Conservation (phyloP, 2,329 filamentous ascomycete species). For the Domatiomyces globalis region DNA sequence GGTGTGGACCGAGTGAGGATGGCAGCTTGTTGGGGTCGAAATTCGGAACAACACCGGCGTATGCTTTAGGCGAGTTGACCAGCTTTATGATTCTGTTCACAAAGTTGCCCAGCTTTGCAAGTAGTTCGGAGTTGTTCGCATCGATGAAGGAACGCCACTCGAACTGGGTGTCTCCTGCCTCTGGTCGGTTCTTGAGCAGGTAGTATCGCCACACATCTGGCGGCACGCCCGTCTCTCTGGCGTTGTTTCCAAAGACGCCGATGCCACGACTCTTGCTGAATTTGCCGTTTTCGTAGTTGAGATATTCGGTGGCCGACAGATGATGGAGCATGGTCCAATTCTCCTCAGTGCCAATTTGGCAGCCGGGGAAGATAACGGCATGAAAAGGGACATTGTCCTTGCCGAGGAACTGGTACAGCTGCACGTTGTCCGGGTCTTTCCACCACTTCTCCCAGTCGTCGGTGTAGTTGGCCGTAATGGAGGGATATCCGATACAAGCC, state of each 20-base stretch:
- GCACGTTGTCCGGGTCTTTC: slow-evolving; percentile 75
- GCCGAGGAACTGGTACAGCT: slow-evolving; percentile 89
- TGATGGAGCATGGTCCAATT: slow-evolving; percentile 84
- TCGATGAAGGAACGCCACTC: slow-evolving; percentile 75
- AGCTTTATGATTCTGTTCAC: slow-evolving; percentile 64
- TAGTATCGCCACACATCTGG: slow-evolving; percentile 91
- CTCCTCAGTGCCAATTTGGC: slow-evolving; percentile 68
- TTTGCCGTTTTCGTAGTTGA: slow-evolving; percentile 80
- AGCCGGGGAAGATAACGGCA: slow-evolving; percentile 80
- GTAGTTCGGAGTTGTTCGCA: slow-evolving; percentile 78
- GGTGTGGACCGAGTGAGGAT: slow-evolving; percentile 26
- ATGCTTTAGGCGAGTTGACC: slow-evolving; percentile 52
- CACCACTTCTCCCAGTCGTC: slow-evolving; percentile 88
- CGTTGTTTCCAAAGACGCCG: slow-evolving; percentile 83
- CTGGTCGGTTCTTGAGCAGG: slow-evolving; percentile 69
- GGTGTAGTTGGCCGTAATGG: slow-evolving; percentile 83
- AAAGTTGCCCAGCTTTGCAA: slow-evolving; percentile 58
- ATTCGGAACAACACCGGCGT: slow-evolving; percentile 55
- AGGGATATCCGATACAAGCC: slow-evolving; percentile 87
- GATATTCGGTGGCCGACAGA: slow-evolving; percentile 76
- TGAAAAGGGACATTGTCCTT: slow-evolving; percentile 85
- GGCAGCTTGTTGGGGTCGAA: slow-evolving; percentile 28
- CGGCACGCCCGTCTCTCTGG: slow-evolving; percentile 69
- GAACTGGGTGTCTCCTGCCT: slow-evolving; percentile 77
- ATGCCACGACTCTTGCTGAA: slow-evolving; percentile 85